phyloP scores from a whole-genome alignment of 2,329 filamentous ascomycete genomes.

The Domatiomyces catenatus region DNA sequence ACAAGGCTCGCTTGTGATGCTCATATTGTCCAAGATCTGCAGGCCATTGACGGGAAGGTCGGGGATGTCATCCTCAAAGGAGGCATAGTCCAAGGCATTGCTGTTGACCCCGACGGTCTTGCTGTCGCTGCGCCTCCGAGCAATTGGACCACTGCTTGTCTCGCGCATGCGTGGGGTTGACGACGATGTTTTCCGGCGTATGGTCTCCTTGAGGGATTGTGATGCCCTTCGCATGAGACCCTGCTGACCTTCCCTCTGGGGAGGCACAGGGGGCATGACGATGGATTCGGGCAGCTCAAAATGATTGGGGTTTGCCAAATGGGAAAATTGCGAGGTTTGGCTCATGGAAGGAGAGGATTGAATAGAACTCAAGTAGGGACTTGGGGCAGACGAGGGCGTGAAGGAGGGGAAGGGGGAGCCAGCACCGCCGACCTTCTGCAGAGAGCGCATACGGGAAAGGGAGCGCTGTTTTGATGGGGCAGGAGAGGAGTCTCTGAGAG shows the following conservation, averaged over 20 bases:
- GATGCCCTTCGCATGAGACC: constrained; percentile 71
- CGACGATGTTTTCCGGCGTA: constrained; percentile 62
- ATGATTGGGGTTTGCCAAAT: constrained; percentile 31
- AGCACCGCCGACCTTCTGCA: constrained; percentile 11
- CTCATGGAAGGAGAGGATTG: constrained; percentile 15
- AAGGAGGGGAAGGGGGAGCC: constrained; percentile 5
- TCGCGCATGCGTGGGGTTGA: constrained; percentile 64
- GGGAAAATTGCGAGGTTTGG: constrained; percentile 19
- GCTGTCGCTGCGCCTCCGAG: constrained; percentile 78
- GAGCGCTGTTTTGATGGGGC: neutral
- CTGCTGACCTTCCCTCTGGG: constrained; percentile 5
- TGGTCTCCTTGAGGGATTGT: constrained; percentile 49
- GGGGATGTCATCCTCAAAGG: constrained; percentile 7
- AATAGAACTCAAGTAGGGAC: constrained; percentile 14
- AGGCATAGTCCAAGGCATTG: constrained; percentile 4
- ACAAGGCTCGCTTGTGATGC: constrained; percentile 24
- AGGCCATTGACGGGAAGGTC: constrained; percentile 7
- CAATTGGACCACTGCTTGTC: constrained; percentile 75
- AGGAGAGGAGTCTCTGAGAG: neutral
- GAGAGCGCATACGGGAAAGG: constrained; percentile 7
- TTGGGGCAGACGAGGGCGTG: constrained; percentile 13
- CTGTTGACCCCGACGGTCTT: constrained; percentile 44
- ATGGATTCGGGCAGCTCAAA: constrained; percentile 63
- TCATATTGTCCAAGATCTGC: constrained; percentile 26
- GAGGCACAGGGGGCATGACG: constrained; percentile 28